phyloP scores from a whole-genome alignment of 1,284 basidiomycete genomes.

The Melampsora larici-populina region DNA sequence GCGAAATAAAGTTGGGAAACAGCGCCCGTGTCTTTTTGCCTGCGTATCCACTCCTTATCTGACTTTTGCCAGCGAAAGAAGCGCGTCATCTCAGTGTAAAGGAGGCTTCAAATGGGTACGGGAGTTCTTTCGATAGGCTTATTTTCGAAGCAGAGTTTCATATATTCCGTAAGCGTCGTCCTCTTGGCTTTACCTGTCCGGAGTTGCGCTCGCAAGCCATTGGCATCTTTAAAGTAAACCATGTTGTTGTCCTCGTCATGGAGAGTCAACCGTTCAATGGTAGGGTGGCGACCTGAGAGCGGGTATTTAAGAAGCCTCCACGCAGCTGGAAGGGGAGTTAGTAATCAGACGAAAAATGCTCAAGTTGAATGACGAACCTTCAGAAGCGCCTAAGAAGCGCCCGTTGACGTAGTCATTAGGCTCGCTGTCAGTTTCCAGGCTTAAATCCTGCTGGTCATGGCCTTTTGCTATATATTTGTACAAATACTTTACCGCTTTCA shows the following conservation, averaged over 20 bases:
- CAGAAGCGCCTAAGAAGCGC: neutral
- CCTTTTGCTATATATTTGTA: constrained; percentile 30
- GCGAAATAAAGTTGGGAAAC: neutral
- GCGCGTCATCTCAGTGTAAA: too few species aligned
- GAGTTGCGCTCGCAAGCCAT: neutral
- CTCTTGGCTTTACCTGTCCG: neutral
- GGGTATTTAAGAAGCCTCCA: neutral
- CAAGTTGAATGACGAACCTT: constrained; percentile 5
- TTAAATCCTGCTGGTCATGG: neutral
- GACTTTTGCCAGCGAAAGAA: too few species aligned
- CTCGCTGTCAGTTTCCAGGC: neutral
- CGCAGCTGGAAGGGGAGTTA: neutral
- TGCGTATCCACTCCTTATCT: too few species aligned
- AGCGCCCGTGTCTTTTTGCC: neutral
- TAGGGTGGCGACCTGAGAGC: neutral
- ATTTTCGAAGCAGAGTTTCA: too few species aligned
- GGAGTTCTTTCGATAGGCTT: too few species aligned
- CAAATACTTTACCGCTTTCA: constrained; percentile 16
- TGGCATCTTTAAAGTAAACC: neutral
- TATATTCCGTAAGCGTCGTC: neutral
- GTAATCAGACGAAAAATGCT: too few species aligned
- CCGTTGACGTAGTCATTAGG: neutral
- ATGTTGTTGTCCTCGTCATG: neutral
- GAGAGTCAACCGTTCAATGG: neutral
- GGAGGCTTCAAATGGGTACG: too few species aligned